These are phyloP conservation scores for Haematococcus lacustris DNA, from an alignment of 139 green algal species.

Conservation along the genomic window DNA sequence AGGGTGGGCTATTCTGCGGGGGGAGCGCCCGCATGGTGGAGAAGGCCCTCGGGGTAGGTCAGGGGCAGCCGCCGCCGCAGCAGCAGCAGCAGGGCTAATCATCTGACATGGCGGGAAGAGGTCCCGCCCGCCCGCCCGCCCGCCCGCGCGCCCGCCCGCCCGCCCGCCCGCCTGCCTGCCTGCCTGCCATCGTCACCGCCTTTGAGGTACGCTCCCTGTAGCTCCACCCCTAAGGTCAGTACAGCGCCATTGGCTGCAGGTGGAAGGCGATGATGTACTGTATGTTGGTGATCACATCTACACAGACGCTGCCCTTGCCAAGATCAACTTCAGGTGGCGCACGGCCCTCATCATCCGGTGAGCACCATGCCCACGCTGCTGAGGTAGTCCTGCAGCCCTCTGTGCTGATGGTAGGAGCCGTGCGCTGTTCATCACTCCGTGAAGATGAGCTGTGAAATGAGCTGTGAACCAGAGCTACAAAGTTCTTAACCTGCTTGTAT, in stretches of 20 bases:
- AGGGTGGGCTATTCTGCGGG: slow-evolving; percentile 86
- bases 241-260: neutral
- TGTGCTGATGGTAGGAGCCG: too few relatives aligned
- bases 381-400: too few relatives aligned
- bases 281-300: slow-evolving; percentile 96
- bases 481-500: too few relatives aligned
- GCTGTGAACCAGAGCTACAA: too few relatives aligned
- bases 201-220: too few relatives aligned
- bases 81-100: neutral
- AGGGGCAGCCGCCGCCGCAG: neutral
- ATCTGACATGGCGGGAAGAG: neutral
- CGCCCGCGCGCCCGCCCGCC: too few relatives aligned
- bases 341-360: slow-evolving; percentile 76
- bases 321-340: slow-evolving; percentile 85
- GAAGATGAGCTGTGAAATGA: too few relatives aligned
- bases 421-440: too few relatives aligned
- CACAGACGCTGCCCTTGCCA: slow-evolving; percentile 79
- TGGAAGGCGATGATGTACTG: slow-evolving; percentile 84
- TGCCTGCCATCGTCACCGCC: too few relatives aligned
- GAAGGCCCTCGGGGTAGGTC: slow-evolving; percentile 60
- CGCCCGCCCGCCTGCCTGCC: too few relatives aligned
- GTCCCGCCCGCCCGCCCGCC: too few relatives aligned
- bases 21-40: slow-evolving; percentile 82
- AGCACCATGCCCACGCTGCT: too few relatives aligned
- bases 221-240: neutral